phyloP scores from a whole-genome alignment of 148 eudicot genomes.

The Heliamphora exappendiculata region DNA sequence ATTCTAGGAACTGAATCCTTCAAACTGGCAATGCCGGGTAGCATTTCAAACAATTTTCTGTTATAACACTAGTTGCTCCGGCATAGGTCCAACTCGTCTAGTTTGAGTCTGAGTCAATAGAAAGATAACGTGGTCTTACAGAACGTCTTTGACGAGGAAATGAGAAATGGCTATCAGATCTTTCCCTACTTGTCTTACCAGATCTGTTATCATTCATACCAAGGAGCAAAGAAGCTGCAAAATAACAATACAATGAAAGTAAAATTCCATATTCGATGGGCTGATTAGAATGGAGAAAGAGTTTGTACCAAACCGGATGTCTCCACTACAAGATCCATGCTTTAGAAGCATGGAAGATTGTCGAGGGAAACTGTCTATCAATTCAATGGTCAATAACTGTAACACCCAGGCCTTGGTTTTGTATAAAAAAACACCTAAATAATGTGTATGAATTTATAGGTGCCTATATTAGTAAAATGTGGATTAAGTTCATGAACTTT shows the following conservation, averaged over 20 bases:
- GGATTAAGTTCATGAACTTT: too few relatives aligned
- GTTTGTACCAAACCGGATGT: neutral
- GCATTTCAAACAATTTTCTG: neutral
- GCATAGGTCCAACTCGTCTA: conserved; percentile 14
- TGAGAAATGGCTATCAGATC: conserved; percentile 65
- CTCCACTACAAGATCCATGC: neutral
- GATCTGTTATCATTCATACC: conserved; percentile 49
- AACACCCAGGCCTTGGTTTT: too few relatives aligned
- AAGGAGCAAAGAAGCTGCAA: conserved; percentile 55
- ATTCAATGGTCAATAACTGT: neutral
- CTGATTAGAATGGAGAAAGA: neutral
- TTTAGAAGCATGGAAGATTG: neutral
- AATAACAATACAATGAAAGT: neutral
- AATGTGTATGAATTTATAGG: too few relatives aligned
- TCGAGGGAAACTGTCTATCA: neutral
- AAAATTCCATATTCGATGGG: neutral
- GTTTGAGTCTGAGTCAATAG: conserved; percentile 63
- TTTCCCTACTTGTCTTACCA: conserved; percentile 49
- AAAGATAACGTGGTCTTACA: conserved; percentile 53
- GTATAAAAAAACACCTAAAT: too few relatives aligned
- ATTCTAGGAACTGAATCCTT: conserved; percentile 1
- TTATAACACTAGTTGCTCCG: neutral
- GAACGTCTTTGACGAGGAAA: conserved; percentile 75
- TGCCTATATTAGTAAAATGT: too few relatives aligned
- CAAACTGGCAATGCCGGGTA: neutral